These are phyloP conservation scores for Fusarium mexicanum DNA, from an alignment of 2,329 filamentous ascomycete species.

Conservation along the genomic window DNA sequence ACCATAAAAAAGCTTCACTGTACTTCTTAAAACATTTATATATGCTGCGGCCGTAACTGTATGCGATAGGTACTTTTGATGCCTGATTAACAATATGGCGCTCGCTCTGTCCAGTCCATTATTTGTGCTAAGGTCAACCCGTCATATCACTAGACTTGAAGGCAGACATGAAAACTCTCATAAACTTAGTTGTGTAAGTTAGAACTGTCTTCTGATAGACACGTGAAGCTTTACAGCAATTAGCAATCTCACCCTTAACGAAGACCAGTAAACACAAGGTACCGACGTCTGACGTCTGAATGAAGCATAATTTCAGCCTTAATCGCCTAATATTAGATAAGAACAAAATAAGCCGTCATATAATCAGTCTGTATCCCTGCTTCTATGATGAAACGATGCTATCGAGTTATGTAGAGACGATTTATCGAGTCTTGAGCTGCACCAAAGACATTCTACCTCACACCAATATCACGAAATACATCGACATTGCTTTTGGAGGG, in stretches of 20 bases:
- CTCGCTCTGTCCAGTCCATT: not conserved
- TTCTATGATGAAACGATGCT: not conserved
- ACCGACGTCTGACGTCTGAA: no score
- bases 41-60: not conserved
- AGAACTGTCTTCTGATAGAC: rapidly evolving
- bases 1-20: rapidly evolving
- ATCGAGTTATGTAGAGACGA: not conserved
- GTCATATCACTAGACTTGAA: not conserved
- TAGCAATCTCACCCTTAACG: not conserved
- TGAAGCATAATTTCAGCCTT: not conserved
- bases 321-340: rapidly evolving
- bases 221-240: no score
- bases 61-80: no score
- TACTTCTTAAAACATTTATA: not conserved
- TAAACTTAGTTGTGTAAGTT: rapidly evolving
- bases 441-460: not conserved
- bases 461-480: not conserved
- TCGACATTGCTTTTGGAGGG: rapidly evolving
- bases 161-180: no score
- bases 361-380: no score
- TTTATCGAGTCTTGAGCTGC: not conserved
- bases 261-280: not conserved
- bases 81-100: not conserved
- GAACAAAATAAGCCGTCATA: rapidly evolving
- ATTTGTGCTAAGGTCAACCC: not conserved